Evolutionary conservation across 2,329 filamentous ascomycete species (phyloP).

Genomic region (Colletotrichum orbiculare): DNA sequence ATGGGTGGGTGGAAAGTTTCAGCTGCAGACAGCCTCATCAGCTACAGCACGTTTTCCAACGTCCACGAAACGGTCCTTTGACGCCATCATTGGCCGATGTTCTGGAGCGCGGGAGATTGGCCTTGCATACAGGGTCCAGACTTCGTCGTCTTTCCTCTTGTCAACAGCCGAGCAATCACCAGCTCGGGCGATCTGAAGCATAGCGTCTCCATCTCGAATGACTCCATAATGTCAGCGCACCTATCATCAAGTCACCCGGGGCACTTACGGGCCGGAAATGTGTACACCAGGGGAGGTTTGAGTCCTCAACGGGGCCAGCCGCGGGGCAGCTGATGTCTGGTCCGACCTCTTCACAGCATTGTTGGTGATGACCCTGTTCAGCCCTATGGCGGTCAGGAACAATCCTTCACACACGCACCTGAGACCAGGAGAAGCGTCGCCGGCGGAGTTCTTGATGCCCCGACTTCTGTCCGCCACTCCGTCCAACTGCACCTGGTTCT

Average conservation of each 20-base stretch:
- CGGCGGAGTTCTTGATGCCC: no score
- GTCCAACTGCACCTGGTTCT: no score
- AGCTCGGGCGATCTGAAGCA: not conserved
- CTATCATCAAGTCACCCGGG: not conserved
- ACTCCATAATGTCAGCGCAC: not conserved
- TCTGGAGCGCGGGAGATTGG: not conserved
- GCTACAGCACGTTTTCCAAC: constrained; percentile 18
- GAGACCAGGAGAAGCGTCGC: no score
- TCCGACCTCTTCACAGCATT: not conserved
- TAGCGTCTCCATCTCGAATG: constrained; percentile 1
- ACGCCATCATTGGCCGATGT: constrained; percentile 8
- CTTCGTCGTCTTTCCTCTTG: not conserved
- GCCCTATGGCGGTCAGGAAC: constrained; percentile 17
- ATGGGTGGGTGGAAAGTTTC: not conserved
- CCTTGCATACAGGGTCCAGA: constrained; percentile 8
- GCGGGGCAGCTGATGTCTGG: constrained; percentile 23
- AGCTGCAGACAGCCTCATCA: constrained; percentile 26
- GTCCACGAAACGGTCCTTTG: not conserved
- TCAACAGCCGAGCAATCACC: constrained; percentile 1
- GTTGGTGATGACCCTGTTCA: not conserved
- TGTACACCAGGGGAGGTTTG: not conserved
- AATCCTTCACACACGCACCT: constrained; percentile 11
- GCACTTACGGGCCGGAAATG: not conserved
- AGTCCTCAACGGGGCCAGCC: not conserved
- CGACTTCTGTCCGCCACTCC: no score